A percentile compares a stretch with the other conserved stretches of the same genome.
Conservation (phyloP, 225 moss, liverwort and hornwort genomes). For the Asterella californica region DNA sequence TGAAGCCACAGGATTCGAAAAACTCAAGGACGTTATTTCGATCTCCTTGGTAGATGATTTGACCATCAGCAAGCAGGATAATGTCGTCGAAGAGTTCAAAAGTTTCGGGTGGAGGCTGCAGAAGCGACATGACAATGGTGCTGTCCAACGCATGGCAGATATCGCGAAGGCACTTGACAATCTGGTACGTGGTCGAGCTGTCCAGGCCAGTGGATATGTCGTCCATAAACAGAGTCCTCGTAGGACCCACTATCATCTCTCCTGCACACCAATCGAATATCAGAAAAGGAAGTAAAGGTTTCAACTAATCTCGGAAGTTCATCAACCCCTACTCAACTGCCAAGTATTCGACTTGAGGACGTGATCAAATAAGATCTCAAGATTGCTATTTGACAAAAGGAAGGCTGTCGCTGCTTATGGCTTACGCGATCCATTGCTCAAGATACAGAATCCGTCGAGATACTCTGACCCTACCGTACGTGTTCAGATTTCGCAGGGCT, state of each 20-base stretch:
- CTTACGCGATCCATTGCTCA: background rate
- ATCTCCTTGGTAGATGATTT: slow-evolving; percentile 61
- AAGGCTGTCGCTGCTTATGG: background rate
- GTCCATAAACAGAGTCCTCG: slow-evolving; percentile 70
- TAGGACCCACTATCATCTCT: slow-evolving; percentile 72
- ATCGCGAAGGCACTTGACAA: slow-evolving; percentile 49
- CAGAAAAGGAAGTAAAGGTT: background rate
- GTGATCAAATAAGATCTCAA: too few species aligned
- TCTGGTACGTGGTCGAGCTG: slow-evolving; percentile 62
- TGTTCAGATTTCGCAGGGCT: too few species aligned
- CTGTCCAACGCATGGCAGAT: slow-evolving; percentile 46
- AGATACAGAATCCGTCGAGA: background rate
- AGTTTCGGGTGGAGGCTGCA: slow-evolving; percentile 72
- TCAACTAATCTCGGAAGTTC: background rate
- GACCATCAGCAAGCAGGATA: slow-evolving; percentile 63
- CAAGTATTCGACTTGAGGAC: background rate
- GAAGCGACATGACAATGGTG: slow-evolving; percentile 58
- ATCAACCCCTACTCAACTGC: background rate
- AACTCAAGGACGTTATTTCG: slow-evolving; percentile 44
- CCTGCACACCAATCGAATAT: slow-evolving; percentile 31
- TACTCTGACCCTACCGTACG: background rate
- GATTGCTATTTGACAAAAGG: background rate
- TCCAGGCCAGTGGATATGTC: slow-evolving; percentile 68
- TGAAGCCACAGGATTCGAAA: slow-evolving; percentile 58
- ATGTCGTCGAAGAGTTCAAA: slow-evolving; percentile 62